phyloP scores from a whole-genome alignment of 805 yeast species.

The Saturnispora diversa region DNA sequence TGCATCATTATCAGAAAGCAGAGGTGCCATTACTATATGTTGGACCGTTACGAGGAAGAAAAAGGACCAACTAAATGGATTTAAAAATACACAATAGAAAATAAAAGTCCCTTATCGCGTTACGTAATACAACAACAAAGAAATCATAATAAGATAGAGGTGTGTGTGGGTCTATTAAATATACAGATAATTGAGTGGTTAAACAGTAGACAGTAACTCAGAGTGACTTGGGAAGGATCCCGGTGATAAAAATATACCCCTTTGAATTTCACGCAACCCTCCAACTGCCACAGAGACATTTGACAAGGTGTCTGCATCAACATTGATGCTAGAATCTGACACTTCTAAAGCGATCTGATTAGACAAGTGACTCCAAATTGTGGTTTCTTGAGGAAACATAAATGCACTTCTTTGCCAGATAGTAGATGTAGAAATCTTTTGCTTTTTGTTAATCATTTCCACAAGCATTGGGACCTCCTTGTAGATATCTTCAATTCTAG shows the following conservation, averaged over 20 bases:
- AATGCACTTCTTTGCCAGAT: conserved; percentile 66
- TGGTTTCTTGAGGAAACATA: conserved; percentile 62
- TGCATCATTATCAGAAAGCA: conserved; percentile 27
- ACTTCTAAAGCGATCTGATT: conserved; percentile 48
- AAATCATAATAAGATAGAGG: no score
- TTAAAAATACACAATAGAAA: no score
- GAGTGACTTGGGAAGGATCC: neutral
- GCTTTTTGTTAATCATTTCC: conserved; percentile 39
- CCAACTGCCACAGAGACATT: conserved; percentile 43
- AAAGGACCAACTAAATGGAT: no score
- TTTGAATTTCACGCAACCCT: conserved; percentile 47
- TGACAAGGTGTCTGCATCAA: conserved; percentile 45
- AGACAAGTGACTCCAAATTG: conserved; percentile 63
- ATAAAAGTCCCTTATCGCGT: no score
- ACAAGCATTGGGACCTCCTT: conserved; percentile 53
- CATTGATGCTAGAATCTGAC: conserved; percentile 43
- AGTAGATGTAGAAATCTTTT: conserved; percentile 19
- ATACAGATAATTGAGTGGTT: no score
- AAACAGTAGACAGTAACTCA: neutral
- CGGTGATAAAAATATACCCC: conserved; percentile 38
- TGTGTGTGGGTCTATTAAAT: no score
- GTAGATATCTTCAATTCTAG: conserved; percentile 39
- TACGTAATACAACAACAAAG: no score
- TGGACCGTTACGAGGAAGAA: no score
- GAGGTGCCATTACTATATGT: conserved; percentile 11